phyloP scores from a whole-genome alignment of 768 basidiomycete species.

The Mycena chlorophos region DNA sequence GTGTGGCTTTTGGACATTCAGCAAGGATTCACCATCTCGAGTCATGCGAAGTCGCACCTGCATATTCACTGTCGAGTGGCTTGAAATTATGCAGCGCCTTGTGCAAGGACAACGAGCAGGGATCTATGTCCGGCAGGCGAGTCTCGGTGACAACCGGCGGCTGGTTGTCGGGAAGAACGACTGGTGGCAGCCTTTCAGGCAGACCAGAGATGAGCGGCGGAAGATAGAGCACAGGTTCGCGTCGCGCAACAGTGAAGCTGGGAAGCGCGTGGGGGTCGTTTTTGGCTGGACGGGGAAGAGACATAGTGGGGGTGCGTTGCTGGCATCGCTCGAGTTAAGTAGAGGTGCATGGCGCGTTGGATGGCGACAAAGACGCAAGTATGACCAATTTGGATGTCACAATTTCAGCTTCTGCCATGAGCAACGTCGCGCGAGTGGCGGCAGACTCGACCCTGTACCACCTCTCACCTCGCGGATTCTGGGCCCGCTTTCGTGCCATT shows the following conservation, averaged over 20 bases:
- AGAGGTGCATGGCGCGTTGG: not conserved
- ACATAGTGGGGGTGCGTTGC: not conserved
- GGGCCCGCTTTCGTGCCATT: conserved; percentile 67
- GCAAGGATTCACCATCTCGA: not conserved
- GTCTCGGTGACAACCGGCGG: conserved; percentile 65
- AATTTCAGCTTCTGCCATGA: not conserved
- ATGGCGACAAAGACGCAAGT: conserved; percentile 12
- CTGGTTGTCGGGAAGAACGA: conserved; percentile 29
- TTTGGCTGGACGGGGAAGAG: conserved; percentile 3
- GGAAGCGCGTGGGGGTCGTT: conserved; percentile 60
- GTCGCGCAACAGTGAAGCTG: conserved; percentile 42
- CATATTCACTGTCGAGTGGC: conserved; percentile 62
- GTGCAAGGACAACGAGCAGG: conserved; percentile 81
- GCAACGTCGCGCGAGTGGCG: conserved; percentile 69
- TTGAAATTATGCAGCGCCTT: conserved; percentile 78
- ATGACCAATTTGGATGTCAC: too few species aligned
- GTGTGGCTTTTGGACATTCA: conserved; percentile 21
- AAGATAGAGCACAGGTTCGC: conserved; percentile 68
- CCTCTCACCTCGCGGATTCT: conserved; percentile 85
- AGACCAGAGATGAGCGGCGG: conserved; percentile 83
- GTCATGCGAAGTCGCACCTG: conserved; percentile 28
- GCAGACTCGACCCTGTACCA: conserved; percentile 92
- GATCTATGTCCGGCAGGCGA: conserved; percentile 82
- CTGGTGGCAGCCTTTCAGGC: conserved; percentile 43
- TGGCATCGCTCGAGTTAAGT: conserved; percentile 13